These are phyloP conservation scores for Punctularia strigosozonata DNA, from an alignment of 768 basidiomycete species.

Conservation along the genomic window DNA sequence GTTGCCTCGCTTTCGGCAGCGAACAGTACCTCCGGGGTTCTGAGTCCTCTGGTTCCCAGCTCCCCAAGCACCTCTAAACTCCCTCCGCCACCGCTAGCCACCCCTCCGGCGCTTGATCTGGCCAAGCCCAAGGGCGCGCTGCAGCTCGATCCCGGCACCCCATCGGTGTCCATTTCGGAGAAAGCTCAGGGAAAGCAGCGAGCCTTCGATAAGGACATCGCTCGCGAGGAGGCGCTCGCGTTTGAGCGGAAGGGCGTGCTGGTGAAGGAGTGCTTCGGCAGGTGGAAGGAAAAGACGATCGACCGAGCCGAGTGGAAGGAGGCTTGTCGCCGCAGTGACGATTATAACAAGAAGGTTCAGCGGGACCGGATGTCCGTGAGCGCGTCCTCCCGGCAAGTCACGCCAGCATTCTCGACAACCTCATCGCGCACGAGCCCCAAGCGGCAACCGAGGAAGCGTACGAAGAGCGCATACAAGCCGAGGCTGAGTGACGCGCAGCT, in stretches of 20 bases:
- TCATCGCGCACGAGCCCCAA: conserved; percentile 4
- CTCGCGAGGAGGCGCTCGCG: too few relatives aligned
- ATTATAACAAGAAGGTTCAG: conserved; percentile 43
- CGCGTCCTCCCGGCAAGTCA: not conserved
- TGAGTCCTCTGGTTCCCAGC: too few relatives aligned
- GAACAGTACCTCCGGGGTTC: too few relatives aligned
- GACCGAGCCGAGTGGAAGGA: conserved; percentile 40
- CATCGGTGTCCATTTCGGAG: too few relatives aligned
- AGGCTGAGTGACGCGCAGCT: conserved; percentile 56
- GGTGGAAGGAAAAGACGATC: conserved; percentile 5
- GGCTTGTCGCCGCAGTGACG: conserved; percentile 47
- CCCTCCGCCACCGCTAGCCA: too few relatives aligned
- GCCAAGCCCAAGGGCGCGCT: too few relatives aligned
- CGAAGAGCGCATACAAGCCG: conserved; percentile 32
- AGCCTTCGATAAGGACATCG: too few relatives aligned
- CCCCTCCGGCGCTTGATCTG: too few relatives aligned
- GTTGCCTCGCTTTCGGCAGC: too few relatives aligned
- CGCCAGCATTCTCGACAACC: not conserved
- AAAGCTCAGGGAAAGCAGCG: too few relatives aligned
- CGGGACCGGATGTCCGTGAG: conserved; percentile 17
- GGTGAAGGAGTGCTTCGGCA: conserved; percentile 4
- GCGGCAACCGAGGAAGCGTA: conserved; percentile 22
- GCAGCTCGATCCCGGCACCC: too few relatives aligned
- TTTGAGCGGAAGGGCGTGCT: not conserved
- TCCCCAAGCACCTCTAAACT: too few relatives aligned